Evolutionary conservation across 1,284 basidiomycete species (phyloP), one percentile per base, ranked within the genome.

Genomic region (Paramarasmius palmivorus): DNA sequence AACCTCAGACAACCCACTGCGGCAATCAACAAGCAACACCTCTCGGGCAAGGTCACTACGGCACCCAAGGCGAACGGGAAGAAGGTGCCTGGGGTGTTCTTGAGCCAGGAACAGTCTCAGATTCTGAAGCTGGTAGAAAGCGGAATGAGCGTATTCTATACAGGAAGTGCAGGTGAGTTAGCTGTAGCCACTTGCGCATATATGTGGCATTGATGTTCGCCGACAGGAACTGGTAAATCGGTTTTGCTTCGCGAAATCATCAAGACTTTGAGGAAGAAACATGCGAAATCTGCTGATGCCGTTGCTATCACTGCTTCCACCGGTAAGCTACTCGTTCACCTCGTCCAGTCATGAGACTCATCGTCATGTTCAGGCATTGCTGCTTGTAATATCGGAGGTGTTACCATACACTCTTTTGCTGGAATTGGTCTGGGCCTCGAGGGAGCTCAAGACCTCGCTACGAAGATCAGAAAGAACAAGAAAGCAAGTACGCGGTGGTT

Each of bases 261-360:
- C 65, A 76, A 77, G 73, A 74, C 71, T 25, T 64, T 73, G 52
- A 74, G 70, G 77, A 88, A 72, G 59, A 86, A 79, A 62, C 70
- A 81, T 62, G 57, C 59, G 66, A 83, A 69, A 63, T 69, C 74
- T 0, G 67, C 74, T 0, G 89, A 95, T 60, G 86, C 86, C 0
- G 85, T 98, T 32, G 95, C 93, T 2, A 84, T 98, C 46, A 98
- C 95, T 0, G 95, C 95, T 5, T 95, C 93, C 2, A 98, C 96
- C 40, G 88, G 88, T 82, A 50, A 41, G 68, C 36, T 25, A 39
- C 32, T 23, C 14, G 9, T 35, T 4, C 22, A 19, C 42, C 35
- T n/a, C 29, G 26, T 38, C 23, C n/a, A 39, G 32, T 15, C 14
- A 40, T 50, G 22, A n/a, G 10, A 8, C 5, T 22, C 53, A 7